These are phyloP conservation scores for Pyrus communis DNA, from an alignment of 306 rosid species.

Conservation along the genomic window DNA sequence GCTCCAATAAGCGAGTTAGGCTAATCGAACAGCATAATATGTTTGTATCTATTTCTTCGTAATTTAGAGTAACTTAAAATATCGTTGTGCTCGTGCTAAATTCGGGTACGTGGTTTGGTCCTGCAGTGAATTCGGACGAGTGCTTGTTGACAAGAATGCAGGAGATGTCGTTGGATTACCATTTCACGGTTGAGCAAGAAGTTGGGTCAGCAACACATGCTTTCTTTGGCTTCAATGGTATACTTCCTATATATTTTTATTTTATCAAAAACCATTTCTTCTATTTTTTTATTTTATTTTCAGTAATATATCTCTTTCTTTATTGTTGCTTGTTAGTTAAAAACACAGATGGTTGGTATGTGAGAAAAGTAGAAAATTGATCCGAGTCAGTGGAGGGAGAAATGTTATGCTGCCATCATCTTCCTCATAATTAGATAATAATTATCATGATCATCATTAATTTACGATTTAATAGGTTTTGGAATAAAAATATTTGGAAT, in stretches of 20 bases:
- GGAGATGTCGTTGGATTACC: conserved; percentile 98
- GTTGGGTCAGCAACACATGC: conserved; percentile 99
- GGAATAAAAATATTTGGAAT: not conserved
- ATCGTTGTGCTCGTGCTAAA: not conserved
- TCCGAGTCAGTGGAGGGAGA: not conserved
- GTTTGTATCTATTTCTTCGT: too few species aligned
- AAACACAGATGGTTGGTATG: not conserved
- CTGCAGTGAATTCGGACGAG: conserved; percentile 78
- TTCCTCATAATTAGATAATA: not conserved
- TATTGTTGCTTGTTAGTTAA: not conserved
- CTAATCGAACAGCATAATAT: too few species aligned
- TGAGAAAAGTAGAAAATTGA: not conserved
- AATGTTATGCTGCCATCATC: not conserved
- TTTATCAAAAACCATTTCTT: not conserved
- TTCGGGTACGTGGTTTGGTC: not conserved
- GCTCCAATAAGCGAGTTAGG: not conserved
- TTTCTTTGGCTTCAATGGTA: conserved; percentile 97
- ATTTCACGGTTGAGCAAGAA: conserved; percentile 98
- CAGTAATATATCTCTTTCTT: not conserved
- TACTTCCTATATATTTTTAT: not conserved
- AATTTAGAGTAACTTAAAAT: too few species aligned
- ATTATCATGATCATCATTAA: not conserved
- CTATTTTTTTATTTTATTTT: not conserved
- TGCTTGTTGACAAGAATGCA: conserved; percentile 96
- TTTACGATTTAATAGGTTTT: not conserved